Evolutionary conservation across 78 protist species (phyloP).

Genomic region (Tieghemostelium lacteum): DNA sequence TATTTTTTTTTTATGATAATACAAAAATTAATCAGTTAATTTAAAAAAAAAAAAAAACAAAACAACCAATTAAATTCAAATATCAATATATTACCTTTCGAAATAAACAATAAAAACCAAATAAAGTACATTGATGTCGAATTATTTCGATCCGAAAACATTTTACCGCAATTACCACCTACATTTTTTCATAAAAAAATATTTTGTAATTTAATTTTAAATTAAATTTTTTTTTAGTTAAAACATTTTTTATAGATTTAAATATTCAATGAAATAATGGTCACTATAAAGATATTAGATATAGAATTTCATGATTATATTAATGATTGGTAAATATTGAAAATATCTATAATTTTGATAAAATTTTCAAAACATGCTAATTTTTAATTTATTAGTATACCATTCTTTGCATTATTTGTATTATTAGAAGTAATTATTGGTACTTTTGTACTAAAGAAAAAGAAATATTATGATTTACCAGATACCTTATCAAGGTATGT

Average conservation of each 20-base stretch:
- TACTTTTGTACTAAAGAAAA: slow-evolving; percentile 8
- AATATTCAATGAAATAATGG: not conserved
- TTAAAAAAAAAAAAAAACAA: no score
- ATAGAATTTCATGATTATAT: slow-evolving; percentile 25
- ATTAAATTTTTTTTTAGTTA: not conserved
- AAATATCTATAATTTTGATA: no score
- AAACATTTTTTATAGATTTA: not conserved
- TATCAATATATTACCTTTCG: no score
- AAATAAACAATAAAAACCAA: no score
- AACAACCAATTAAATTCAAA: no score
- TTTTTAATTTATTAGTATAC: no score
- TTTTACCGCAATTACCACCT: not conserved
- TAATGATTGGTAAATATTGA: not conserved
- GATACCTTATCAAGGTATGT: slow-evolving; percentile 42
- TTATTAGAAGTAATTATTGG: not conserved
- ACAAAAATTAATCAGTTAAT: no score
- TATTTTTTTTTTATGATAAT: no score
- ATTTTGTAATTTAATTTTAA: no score
- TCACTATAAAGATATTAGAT: not conserved
- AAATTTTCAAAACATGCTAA: no score
- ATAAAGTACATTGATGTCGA: not conserved
- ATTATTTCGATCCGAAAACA: not conserved
- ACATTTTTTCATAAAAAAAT: no score
- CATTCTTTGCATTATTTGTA: not conserved
- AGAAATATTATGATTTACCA: not conserved